Percentiles rank a stretch among this genome's conserved stretches.
Evolutionary conservation across 352 stramenopile species (phyloP).

Genomic region (Phytopythium cucurbitacearum): DNA sequence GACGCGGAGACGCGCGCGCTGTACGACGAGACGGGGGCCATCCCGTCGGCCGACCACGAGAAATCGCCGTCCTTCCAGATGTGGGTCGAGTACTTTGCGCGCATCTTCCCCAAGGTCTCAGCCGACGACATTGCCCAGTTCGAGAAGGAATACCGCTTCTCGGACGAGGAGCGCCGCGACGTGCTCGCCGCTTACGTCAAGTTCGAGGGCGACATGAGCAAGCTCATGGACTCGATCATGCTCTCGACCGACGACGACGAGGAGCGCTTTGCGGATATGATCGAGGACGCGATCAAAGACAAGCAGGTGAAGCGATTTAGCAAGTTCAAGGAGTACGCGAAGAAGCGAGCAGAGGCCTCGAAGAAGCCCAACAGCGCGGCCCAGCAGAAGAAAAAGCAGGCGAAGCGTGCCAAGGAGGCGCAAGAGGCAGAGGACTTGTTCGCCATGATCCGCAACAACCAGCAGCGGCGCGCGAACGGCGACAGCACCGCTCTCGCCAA

Average conservation of each 20-base stretch:
- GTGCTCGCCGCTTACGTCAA: conserved; percentile 76
- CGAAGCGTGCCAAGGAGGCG: conserved; percentile 56
- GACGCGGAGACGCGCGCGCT: conserved; percentile 62
- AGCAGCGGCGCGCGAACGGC: conserved; percentile 29
- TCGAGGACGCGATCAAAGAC: conserved; percentile 51
- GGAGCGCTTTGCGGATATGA: conserved; percentile 61
- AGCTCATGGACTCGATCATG: conserved; percentile 86
- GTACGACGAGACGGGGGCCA: conserved; percentile 85
- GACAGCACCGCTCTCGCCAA: conserved; percentile 32
- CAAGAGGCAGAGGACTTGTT: conserved; percentile 59
- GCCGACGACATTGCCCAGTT: conserved; percentile 77
- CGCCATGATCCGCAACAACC: conserved; percentile 51
- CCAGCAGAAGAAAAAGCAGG: conserved; percentile 38
- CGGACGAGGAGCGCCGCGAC: conserved; percentile 79
- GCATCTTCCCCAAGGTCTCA: conserved; percentile 86
- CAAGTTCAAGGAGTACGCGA: conserved; percentile 43
- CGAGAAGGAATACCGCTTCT: conserved; percentile 74
- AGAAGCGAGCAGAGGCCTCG: conserved; percentile 28
- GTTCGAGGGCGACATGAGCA: conserved; percentile 71
- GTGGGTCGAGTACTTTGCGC: conserved; percentile 87
- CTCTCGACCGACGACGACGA: conserved; percentile 81
- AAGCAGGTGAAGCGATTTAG: conserved; percentile 37
- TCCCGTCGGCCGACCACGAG: conserved; percentile 49
- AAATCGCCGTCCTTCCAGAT: conserved; percentile 54
- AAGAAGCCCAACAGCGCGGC: conserved; percentile 28